Evolutionary conservation across 2,329 filamentous ascomycete species (phyloP), one percentile per base, ranked within the genome.

Genomic region (Fusarium xylarioides): DNA sequence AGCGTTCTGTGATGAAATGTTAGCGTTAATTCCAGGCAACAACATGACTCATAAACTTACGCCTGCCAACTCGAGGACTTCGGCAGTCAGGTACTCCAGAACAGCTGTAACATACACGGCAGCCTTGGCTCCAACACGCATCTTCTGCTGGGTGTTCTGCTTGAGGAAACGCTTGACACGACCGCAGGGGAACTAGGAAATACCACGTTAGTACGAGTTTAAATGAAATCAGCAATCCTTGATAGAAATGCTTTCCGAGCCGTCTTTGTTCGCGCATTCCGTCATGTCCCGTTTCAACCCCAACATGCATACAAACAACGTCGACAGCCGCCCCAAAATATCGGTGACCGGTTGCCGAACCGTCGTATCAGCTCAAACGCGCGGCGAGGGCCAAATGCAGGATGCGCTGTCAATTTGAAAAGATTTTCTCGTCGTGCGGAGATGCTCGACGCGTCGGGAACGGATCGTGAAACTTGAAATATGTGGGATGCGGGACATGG

Each of bases 111-210:
- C 94, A 83, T 99, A 99, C 79, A 99, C 96, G 76, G 96, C 95
- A 74, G 96, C 96, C 89, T 98, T 98, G 81, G 95, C 96, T 79
- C 96, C 96, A 77, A 99, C 97, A 85, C 96, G 95, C 94, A 98
- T 98, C 89, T 98, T 98, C 87, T 98, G 97, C 83, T 98, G 96
- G 55, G 96, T 98, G 87, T 98, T 98, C 85, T 94, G 95, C 91
- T 98, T 98, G 82, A 99, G 89, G 88, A 98, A 98, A 87, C 96
- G 95, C 93, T 99, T 99, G 85, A 99, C 96, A 92, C 96, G 96
- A 86, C 96, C 96, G 83, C 96, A 99, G 71, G 96, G 96, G 84
- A 99, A 99, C 96, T 99, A 82, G 67, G 75, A 68, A 62, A 62
- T 52, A 21, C 40, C 49, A 49, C 35, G 68, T 81, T 61, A 81